Percentiles rank a stretch among this genome's conserved stretches.
Evolutionary conservation across 2,329 filamentous ascomycete species (phyloP).

Genomic region (Pseudopithomyces maydicus): DNA sequence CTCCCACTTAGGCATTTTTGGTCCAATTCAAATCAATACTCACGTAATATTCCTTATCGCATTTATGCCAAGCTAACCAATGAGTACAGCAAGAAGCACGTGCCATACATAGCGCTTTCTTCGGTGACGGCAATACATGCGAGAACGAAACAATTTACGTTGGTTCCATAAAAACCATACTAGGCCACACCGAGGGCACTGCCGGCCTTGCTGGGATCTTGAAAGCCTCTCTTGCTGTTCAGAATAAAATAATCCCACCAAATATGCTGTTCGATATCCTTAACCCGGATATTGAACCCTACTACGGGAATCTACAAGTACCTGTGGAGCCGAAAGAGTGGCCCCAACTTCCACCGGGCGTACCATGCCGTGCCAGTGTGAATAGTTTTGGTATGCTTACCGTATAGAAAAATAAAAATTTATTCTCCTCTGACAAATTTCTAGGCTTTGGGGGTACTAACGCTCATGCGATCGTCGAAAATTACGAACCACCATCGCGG

Average conservation of each 20-base stretch:
- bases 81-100: too few species aligned
- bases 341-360: neutral
- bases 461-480: conserved; percentile 19
- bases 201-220: conserved; percentile 41
- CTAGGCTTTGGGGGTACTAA: conserved; percentile 8
- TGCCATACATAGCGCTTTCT: conserved; percentile 20
- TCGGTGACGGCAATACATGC: neutral
- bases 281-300: conserved; percentile 21
- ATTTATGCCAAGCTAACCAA: too few species aligned
- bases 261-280: conserved; percentile 25
- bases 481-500: neutral
- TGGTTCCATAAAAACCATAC: conserved; percentile 21
- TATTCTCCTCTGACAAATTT: too few species aligned
- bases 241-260: conserved; percentile 38
- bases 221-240: conserved; percentile 46
- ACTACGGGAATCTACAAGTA: conserved; percentile 15
- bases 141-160: conserved; percentile 14
- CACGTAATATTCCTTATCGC: too few species aligned
- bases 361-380: conserved; percentile 3
- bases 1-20: too few species aligned
- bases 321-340: conserved; percentile 7
- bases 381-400: conserved; percentile 16
- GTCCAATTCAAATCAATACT: too few species aligned
- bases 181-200: conserved; percentile 38
- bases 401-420: too few species aligned